Base-by-base conservation (phyloP, 352 stramenopile genomes). In the Pythium oligandrum region DNA sequence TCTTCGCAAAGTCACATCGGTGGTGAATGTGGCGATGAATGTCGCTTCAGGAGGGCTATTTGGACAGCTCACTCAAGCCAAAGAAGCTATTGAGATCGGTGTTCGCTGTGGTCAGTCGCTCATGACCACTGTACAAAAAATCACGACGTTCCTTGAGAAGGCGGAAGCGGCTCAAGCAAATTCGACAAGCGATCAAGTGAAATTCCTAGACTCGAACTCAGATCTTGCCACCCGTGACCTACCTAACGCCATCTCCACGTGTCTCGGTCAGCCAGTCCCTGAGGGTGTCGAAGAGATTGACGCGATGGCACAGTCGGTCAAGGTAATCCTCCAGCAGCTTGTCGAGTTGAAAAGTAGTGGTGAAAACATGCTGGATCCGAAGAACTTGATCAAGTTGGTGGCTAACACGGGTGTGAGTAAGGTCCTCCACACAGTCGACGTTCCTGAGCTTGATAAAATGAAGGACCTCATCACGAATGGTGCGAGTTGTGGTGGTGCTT, bases 221-320 rank as follows among this genome's bases (percentile, higher is more conserved):
- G 68, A 83, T 48, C 73, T 80, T 31, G 63, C 75, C 2, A 58
- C 71, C 0, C 63, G 67, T 32, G 73, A 83, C 31, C 60, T 83
- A 6, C 73, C 73, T 1, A 40, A 70, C 2, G 68, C 65, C 30
- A 61, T 83, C 40, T 46, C 59, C 10, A 55, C 64, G 8, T 83
- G 73, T 37, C 51, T 78, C 3, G 70, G 66, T 71, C 35, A 52
- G 6, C 64, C 60, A 46, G 59, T 71, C 43, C 46, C 59, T 4
- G 61, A 75, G 4, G 40, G 57, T 1, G 34, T 61, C 5, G 40
- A 61, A n/a, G 33, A 40, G 3, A 51, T 42, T 3, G 51, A 66
- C 9, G 45, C 61, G 49, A 34, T 78, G 10, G 12, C 69, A 4
- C 67, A 73, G 17, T 64, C 62, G 1, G 63, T 59, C 48, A 57